Evolutionary conservation across 139 green algal species (phyloP), one percentile per base, ranked within the genome.

Genomic region (Astrephomene gubernaculifera): DNA sequence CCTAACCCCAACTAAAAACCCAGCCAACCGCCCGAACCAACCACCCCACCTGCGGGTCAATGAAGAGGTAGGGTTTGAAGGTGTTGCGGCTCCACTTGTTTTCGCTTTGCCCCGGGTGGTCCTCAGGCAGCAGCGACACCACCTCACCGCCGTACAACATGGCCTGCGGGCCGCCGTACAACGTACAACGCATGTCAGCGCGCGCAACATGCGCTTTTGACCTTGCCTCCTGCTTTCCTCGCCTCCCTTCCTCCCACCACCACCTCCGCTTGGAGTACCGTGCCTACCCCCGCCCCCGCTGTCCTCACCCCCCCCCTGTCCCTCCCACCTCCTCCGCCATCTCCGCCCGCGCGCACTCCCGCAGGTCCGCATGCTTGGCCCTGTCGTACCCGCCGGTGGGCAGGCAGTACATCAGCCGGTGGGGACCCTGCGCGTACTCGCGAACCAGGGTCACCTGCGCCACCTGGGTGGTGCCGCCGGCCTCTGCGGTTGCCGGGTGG

Each of bases 21-120:
- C 49, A 25, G 14, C 17, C 49, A 57, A 25, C 12, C 49, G 14
- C 49, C 49, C 49, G 17, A 57, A 57, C 49, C 49, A 57, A 57
- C 49, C 49, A 12, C 49, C 49, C 5, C 61, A 83, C 83, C 79
- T 93, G 36, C 0, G 95, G 95, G 44, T 92, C 89, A 4, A 98
- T 91, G 67, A 93, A 91, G 10, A 98, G 86, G 76, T 92, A 98
- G 9, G 96, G 92, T 67, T 87, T 86, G 86, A 98, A 97, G 9
- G 91, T 88, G 78, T 97, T 97, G 38, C 65, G 67, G 78, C 95
- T 96, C 96, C 96, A 98, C 90, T 98, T 98, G 71, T 95, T 91
- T 79, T 98, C 95, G 29, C 92, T 68, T 71, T 97, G 86, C 35
- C 95, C 95, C 0, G 89, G 89, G 69, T 96, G 91, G 0, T 82